These are phyloP conservation scores for Colletotrichum gloeosporioides DNA, from an alignment of 2,329 filamentous ascomycete species.

Conservation along the genomic window DNA sequence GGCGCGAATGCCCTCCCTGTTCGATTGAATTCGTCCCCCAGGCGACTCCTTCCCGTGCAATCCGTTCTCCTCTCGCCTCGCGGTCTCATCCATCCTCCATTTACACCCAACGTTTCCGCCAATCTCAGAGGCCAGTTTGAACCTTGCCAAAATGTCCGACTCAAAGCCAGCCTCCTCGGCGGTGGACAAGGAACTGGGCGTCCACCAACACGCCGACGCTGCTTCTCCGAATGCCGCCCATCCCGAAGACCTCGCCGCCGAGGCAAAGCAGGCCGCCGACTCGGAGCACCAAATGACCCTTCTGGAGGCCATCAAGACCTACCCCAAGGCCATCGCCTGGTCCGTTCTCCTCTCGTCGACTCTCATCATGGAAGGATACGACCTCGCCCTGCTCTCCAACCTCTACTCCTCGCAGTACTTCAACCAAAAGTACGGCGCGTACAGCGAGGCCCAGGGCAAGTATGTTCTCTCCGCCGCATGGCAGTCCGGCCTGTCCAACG, in stretches of 20 bases:
- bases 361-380: constrained; percentile 58
- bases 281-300: constrained; percentile 48
- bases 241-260: constrained; percentile 32
- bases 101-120: not conserved
- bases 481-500: constrained; percentile 63
- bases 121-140: not conserved
- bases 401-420: constrained; percentile 54
- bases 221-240: not conserved
- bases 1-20: constrained; percentile 13
- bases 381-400: constrained; percentile 53
- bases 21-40: not conserved
- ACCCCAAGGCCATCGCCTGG: constrained; percentile 54
- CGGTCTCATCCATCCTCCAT: not conserved
- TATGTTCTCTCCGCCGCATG: constrained; percentile 59
- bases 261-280: constrained; percentile 45
- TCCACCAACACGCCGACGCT: constrained; percentile 28
- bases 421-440: constrained; percentile 50
- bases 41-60: not conserved
- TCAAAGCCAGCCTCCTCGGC: constrained; percentile 1
- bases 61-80: not conserved
- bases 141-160: constrained; percentile 28
- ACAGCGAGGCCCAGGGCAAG: constrained; percentile 34
- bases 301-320: constrained; percentile 42
- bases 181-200: constrained; percentile 24
- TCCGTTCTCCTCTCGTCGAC: constrained; percentile 50